phyloP scores from a whole-genome alignment of 2,329 filamentous ascomycete genomes.

The Monosporascus sp. region DNA sequence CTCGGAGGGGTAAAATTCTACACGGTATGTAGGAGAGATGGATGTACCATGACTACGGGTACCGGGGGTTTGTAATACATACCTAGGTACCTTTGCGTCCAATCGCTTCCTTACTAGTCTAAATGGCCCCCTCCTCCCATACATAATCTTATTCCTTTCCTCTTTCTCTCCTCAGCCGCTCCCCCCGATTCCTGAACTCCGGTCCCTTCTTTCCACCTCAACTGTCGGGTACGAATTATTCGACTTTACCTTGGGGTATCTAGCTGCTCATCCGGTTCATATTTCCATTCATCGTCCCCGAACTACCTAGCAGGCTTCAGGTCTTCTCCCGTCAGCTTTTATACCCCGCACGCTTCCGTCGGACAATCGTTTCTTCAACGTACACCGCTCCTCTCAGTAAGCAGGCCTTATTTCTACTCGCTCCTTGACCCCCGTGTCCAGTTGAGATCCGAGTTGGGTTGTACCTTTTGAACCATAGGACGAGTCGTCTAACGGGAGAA shows the following conservation, averaged over 20 bases:
- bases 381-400: background rate
- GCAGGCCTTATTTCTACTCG: background rate
- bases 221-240: constrained; percentile 1
- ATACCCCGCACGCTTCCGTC: background rate
- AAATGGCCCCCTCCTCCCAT: constrained; percentile 19
- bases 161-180: constrained; percentile 15
- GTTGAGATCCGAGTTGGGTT: background rate
- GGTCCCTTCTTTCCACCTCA: constrained; percentile 19
- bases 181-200: constrained; percentile 15
- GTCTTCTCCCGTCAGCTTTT: background rate
- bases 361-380: too few relatives aligned
- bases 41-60: background rate
- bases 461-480: background rate
- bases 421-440: constrained; percentile 1
- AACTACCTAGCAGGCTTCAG: background rate
- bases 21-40: too few relatives aligned
- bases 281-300: background rate
- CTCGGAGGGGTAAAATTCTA: background rate
- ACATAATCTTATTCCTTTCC: constrained; percentile 9
- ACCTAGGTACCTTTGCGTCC: constrained; percentile 8
- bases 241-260: background rate
- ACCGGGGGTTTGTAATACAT: background rate
- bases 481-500: background rate
- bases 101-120: constrained; percentile 22
- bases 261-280: background rate